These are phyloP conservation scores for Aspergillus sp. DNA, from an alignment of 2,329 filamentous ascomycete genomes.

Conservation along the genomic window DNA sequence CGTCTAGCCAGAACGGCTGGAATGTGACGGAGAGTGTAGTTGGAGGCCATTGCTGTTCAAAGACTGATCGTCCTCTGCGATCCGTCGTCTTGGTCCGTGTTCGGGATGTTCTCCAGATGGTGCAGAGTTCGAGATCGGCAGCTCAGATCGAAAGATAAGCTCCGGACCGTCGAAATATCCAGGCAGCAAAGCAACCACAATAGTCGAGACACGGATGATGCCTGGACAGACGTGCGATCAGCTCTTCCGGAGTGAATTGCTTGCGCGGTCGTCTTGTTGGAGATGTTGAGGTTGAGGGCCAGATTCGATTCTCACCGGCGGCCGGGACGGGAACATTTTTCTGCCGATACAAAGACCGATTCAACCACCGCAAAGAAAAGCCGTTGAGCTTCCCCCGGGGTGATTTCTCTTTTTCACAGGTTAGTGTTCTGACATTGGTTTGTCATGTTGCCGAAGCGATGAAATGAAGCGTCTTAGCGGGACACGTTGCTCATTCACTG, in stretches of 20 bases:
- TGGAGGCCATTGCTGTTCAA: slow-evolving; percentile 38
- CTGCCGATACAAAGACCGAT: slow-evolving; percentile 38
- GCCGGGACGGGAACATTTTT: slow-evolving; percentile 48
- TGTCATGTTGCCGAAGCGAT: not conserved
- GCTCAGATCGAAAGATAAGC: slow-evolving; percentile 14
- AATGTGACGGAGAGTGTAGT: slow-evolving; percentile 37
- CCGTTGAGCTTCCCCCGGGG: slow-evolving; percentile 5
- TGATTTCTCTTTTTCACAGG: slow-evolving; percentile 2
- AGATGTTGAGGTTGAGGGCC: slow-evolving; percentile 43
- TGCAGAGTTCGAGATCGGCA: slow-evolving; percentile 20
- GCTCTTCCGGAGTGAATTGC: slow-evolving; percentile 7
- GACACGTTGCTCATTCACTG: not conserved
- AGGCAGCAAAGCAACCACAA: slow-evolving; percentile 10
- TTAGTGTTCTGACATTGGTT: not conserved
- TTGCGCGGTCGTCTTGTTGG: slow-evolving; percentile 10
- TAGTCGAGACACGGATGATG: not conserved
- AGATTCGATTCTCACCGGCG: slow-evolving; percentile 41
- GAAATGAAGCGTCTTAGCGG: not conserved
- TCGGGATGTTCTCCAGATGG: slow-evolving; percentile 1
- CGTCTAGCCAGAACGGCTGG: slow-evolving; percentile 41
- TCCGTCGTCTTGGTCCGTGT: slow-evolving; percentile 7
- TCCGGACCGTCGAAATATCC: slow-evolving; percentile 7
- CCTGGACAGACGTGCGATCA: slow-evolving; percentile 6
- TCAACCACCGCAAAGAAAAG: slow-evolving; percentile 14
- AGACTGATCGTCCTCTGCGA: slow-evolving; percentile 11